Evolutionary conservation across 306 rosid genomes (phyloP), one percentile per base, ranked within the genome.

Genomic region (Begonia masoniana): DNA sequence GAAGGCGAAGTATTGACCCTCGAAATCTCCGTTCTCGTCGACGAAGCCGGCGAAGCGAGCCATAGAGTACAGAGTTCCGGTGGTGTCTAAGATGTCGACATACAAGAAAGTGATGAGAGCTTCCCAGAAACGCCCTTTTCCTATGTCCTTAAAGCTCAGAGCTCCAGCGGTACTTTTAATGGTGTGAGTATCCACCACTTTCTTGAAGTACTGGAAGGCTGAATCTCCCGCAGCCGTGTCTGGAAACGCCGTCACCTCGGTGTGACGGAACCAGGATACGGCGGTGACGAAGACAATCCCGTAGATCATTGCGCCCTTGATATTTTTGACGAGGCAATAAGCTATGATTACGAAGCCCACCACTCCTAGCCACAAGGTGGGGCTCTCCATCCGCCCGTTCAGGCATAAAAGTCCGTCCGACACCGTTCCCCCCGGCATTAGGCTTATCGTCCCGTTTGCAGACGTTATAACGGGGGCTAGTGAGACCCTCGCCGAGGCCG

Each of bases 281-380:
- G 58, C 94, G 12, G 99, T 91, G 7, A 91, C 99, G 56, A 83
- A 75, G 7, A 91, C 61, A 41, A 91, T 83, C 10, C 99, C 99
- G 71, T 86, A 91, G 41, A 91, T 91, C 96, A 86, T 91, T 0
- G 99, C 99, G 2, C 99, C 99, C 21, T 91, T 91, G 0, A 86
- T 21, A 64, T 81, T 78, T 56, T 79, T 91, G 17, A 79, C 86
- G 2, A 91, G 52, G 41, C 96, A 83, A 52, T 81, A 91, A 0
- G 81, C 94, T 19, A 86, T 91, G 11, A 91, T 83, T 1, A 91
- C 52, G 68, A 91, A 91, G 4, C 99, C 99, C 46, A 83, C 86
- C 0, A 83, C 15, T 12, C 88, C 99, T 35, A 91, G 78, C 99
- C 99, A 91, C 15, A 91, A 69, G 0, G 96, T 91, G n/a, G 92